These are phyloP conservation scores for Exophiala mesophila DNA, from an alignment of 2,329 filamentous ascomycete species.

Conservation along the genomic window DNA sequence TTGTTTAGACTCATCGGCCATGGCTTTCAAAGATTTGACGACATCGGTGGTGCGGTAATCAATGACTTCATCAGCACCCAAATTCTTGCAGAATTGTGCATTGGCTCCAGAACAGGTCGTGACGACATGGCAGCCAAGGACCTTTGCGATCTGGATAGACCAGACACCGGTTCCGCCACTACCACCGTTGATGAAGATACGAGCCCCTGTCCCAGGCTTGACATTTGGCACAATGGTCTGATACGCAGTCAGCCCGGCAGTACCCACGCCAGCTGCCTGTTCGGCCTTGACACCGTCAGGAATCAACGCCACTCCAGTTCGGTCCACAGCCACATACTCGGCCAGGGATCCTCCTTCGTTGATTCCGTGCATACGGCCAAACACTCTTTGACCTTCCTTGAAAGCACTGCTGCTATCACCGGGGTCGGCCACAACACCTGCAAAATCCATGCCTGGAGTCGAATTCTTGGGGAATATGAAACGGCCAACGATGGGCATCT, in stretches of 20 bases:
- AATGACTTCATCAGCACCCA: slow-evolving; percentile 61
- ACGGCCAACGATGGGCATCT: slow-evolving; percentile 42
- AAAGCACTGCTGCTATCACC: slow-evolving; percentile 27
- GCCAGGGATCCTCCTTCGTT: slow-evolving; percentile 40
- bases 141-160: slow-evolving; percentile 60
- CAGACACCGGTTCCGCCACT: slow-evolving; percentile 58
- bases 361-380: slow-evolving; percentile 35
- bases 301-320: slow-evolving; percentile 34
- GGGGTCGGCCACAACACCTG: slow-evolving; percentile 40
- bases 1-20: slow-evolving; percentile 14
- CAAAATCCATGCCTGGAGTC: slow-evolving; percentile 50
- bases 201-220: slow-evolving; percentile 42
- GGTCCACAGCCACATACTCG: slow-evolving; percentile 39
- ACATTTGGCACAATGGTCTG: slow-evolving; percentile 46
- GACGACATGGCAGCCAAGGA: slow-evolving; percentile 55
- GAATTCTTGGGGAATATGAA: slow-evolving; percentile 36
- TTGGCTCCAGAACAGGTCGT: slow-evolving; percentile 56
- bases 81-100: slow-evolving; percentile 49
- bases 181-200: slow-evolving; percentile 61
- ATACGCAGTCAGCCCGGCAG: slow-evolving; percentile 47
- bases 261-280: slow-evolving; percentile 41
- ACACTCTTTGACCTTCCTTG: slow-evolving; percentile 42
- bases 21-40: slow-evolving; percentile 41
- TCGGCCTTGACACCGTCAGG: slow-evolving; percentile 42
- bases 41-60: slow-evolving; percentile 54